These are phyloP conservation scores for Acanthamoeba royreba DNA, from an alignment of 208 protist genomes.

Conservation along the genomic window DNA sequence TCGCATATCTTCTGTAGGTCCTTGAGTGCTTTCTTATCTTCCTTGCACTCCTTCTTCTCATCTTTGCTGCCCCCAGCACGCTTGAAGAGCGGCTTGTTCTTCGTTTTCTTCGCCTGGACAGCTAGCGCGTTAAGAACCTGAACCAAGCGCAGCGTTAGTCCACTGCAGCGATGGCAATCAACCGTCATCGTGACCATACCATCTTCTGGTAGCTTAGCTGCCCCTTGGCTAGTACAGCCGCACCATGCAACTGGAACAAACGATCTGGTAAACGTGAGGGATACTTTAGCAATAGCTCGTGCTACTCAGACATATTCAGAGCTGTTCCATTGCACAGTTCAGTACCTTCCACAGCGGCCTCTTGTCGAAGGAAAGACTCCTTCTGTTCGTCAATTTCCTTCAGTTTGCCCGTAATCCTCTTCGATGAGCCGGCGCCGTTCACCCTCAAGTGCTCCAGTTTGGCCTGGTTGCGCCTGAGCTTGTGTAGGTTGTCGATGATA, in stretches of 20 bases:
- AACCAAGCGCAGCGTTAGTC: not conserved
- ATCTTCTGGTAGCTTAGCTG: not conserved
- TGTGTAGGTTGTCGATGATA: not conserved
- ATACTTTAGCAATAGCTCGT: not conserved
- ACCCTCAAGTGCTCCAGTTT: not conserved
- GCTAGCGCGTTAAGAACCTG: not conserved
- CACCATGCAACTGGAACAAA: not conserved
- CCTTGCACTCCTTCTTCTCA: constrained; percentile 5
- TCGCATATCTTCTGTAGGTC: not conserved
- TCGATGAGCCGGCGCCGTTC: not conserved
- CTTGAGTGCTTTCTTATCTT: not conserved
- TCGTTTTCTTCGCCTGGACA: not conserved
- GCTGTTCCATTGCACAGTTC: not conserved
- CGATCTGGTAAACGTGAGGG: not conserved
- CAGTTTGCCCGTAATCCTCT: not conserved
- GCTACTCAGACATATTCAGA: not conserved
- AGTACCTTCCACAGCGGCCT: not conserved
- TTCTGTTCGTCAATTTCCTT: not conserved
- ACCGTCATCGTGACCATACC: too few relatives aligned
- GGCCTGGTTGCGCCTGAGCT: not conserved
- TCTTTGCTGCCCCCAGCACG: not conserved
- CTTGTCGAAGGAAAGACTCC: not conserved
- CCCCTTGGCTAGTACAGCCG: not conserved
- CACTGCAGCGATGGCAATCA: too few relatives aligned
- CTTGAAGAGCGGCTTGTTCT: not conserved